Percentiles rank a stretch among this genome's conserved stretches.
phyloP scores from a whole-genome alignment of 2,329 filamentous ascomycete genomes.

The Beauveria rudraprayagi region DNA sequence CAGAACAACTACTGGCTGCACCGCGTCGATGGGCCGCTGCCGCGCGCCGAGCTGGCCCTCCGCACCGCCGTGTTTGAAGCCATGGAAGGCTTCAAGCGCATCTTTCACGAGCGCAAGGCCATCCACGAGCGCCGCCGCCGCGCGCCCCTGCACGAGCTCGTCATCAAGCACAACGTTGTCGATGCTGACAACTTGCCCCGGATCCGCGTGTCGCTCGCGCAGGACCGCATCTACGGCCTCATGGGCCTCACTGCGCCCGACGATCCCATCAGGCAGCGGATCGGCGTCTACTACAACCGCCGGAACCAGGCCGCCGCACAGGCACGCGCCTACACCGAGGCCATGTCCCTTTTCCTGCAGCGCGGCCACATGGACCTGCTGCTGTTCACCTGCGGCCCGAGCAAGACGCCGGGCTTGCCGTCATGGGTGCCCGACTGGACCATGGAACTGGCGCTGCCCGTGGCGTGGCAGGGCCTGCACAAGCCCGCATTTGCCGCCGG shows the following conservation, averaged over 20 bases:
- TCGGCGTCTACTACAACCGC: constrained; percentile 15
- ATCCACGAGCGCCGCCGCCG: constrained; percentile 18
- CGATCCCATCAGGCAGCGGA: constrained; percentile 12
- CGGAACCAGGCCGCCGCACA: constrained; percentile 4
- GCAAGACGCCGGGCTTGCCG: constrained; percentile 17
- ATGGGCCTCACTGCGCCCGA: constrained; percentile 21
- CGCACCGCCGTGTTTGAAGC: constrained; percentile 19
- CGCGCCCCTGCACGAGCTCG: constrained; percentile 19
- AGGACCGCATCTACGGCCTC: constrained; percentile 26
- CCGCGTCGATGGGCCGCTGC: constrained; percentile 4
- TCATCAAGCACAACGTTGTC: constrained; percentile 23
- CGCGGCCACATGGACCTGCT: constrained; percentile 20
- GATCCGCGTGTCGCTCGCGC: constrained; percentile 20
- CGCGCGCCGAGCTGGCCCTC: constrained; percentile 12
- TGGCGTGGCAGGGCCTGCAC: constrained; percentile 18
- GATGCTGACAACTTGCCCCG: constrained; percentile 11
- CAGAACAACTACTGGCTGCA: constrained; percentile 23
- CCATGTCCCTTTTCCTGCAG: constrained; percentile 17
- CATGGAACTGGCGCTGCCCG: constrained; percentile 20
- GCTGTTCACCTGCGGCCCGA: constrained; percentile 23
- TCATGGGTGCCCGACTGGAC: constrained; percentile 30
- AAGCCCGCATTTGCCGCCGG: constrained; percentile 20
- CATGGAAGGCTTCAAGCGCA: constrained; percentile 16
- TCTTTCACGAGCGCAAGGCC: constrained; percentile 23
- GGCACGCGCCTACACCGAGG: constrained; percentile 15